These are phyloP conservation scores for Ulvella scutata DNA, from an alignment of 139 green algal species.

Conservation along the genomic window DNA sequence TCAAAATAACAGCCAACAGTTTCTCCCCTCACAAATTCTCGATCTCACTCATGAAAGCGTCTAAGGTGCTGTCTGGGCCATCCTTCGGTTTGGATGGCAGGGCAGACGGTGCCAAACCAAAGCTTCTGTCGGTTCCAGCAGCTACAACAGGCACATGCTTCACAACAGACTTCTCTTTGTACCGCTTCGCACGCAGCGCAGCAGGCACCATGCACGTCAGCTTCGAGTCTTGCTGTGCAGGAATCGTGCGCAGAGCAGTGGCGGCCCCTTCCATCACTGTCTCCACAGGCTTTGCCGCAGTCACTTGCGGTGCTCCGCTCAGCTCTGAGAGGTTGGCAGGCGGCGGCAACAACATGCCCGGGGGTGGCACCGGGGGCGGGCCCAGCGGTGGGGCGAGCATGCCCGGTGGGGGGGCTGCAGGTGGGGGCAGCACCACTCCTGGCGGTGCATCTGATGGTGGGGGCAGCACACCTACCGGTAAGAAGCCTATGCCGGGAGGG, in stretches of 20 bases:
- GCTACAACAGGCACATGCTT: not conserved
- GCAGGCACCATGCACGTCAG: not conserved
- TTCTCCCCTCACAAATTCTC: not conserved
- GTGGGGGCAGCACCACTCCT: constrained; percentile 14
- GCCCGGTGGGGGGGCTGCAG: constrained; percentile 15
- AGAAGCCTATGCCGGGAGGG: not conserved
- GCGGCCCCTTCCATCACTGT: not conserved
- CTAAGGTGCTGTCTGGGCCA: not conserved
- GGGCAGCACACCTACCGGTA: not conserved
- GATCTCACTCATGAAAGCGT: not conserved
- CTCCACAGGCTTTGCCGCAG: not conserved
- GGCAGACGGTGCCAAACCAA: not conserved
- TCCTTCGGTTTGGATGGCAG: not conserved
- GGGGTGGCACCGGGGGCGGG: constrained; percentile 16
- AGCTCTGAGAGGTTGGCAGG: too few species aligned
- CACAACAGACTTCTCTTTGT: not conserved
- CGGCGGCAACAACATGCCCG: not conserved
- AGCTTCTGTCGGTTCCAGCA: not conserved
- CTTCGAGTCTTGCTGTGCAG: not conserved
- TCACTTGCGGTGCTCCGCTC: not conserved
- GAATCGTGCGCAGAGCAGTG: not conserved
- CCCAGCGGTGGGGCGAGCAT: constrained; percentile 12
- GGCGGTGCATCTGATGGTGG: constrained; percentile 16
- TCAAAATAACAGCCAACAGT: too few species aligned
- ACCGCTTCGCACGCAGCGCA: not conserved